phyloP scores from a whole-genome alignment of 2,329 filamentous ascomycete genomes.

The Macrophomina pseudophaseolina region DNA sequence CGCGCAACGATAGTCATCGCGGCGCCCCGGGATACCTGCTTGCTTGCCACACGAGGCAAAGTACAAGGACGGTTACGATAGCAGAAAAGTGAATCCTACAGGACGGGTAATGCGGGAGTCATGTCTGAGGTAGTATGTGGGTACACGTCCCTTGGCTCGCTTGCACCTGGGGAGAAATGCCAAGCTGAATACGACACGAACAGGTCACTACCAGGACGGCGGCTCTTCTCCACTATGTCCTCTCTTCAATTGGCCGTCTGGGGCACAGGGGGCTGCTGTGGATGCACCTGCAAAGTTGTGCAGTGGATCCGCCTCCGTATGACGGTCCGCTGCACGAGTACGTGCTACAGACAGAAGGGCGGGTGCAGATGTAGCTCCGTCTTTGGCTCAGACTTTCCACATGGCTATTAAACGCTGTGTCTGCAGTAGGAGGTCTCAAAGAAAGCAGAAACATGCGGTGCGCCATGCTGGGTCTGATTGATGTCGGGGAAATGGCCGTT shows the following conservation, averaged over 20 bases:
- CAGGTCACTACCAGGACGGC: constrained; percentile 40
- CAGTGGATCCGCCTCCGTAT: constrained; percentile 58
- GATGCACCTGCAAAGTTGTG: constrained; percentile 57
- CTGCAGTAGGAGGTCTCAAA: constrained; percentile 36
- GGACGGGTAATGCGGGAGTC: not conserved
- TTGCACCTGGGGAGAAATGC: not conserved
- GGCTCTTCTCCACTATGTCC: constrained; percentile 35
- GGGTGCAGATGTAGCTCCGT: constrained; percentile 52
- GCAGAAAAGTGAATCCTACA: constrained; percentile 26
- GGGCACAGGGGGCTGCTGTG: constrained; percentile 44
- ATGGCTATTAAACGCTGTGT: constrained; percentile 46
- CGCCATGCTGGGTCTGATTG: not conserved
- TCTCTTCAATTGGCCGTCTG: constrained; percentile 32
- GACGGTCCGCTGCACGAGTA: constrained; percentile 60
- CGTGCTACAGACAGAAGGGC: constrained; percentile 50
- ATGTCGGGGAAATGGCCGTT: not conserved
- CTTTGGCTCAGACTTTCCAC: constrained; percentile 50
- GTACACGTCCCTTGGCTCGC: not conserved
- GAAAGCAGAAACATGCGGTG: constrained; percentile 12
- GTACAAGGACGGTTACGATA: constrained; percentile 30
- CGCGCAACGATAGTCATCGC: constrained; percentile 31
- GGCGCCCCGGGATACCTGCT: constrained; percentile 28
- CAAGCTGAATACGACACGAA: not conserved
- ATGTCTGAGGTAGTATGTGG: constrained; percentile 1
- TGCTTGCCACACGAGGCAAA: constrained; percentile 35